These are phyloP conservation scores for Thelonectria blattea DNA, from an alignment of 2,329 filamentous ascomycete genomes.

Conservation along the genomic window DNA sequence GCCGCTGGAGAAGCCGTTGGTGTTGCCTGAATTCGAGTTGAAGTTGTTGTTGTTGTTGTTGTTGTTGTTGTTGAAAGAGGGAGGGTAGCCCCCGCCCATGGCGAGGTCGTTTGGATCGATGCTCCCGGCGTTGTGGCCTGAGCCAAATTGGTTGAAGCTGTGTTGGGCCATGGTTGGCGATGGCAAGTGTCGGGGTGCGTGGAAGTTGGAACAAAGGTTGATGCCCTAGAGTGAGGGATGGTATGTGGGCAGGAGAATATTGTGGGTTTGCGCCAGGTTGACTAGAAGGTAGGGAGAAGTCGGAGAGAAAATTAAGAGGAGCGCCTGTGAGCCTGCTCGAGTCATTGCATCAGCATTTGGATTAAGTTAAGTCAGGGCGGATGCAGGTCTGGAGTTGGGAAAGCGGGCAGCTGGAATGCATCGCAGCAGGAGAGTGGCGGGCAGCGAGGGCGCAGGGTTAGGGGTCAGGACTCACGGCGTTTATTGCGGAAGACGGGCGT, in stretches of 20 bases:
- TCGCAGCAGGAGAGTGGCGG: slow-evolving; percentile 27
- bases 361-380: slow-evolving; percentile 19
- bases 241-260: slow-evolving; percentile 35
- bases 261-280: slow-evolving; percentile 34
- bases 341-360: slow-evolving; percentile 31
- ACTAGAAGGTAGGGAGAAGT: slow-evolving; percentile 19
- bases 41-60: slow-evolving; percentile 57
- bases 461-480: slow-evolving; percentile 33
- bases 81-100: slow-evolving; percentile 67
- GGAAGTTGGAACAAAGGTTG: slow-evolving; percentile 27
- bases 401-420: slow-evolving; percentile 33
- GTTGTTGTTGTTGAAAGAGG: slow-evolving; percentile 52
- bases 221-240: slow-evolving; percentile 29
- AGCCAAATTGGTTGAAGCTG: slow-evolving; percentile 62
- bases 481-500: slow-evolving; percentile 23
- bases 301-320: slow-evolving; percentile 23
- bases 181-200: slow-evolving; percentile 21
- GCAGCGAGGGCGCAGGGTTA: slow-evolving; percentile 23
- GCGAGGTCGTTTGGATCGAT: slow-evolving; percentile 88
- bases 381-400: background rate
- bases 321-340: slow-evolving; percentile 25
- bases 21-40: slow-evolving; percentile 63
- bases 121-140: slow-evolving; percentile 60
- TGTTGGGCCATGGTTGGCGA: slow-evolving; percentile 58
- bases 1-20: slow-evolving; percentile 77